phyloP scores from a whole-genome alignment of 192 early-diverging fungal species.

The Entophlyctis luteolus region DNA sequence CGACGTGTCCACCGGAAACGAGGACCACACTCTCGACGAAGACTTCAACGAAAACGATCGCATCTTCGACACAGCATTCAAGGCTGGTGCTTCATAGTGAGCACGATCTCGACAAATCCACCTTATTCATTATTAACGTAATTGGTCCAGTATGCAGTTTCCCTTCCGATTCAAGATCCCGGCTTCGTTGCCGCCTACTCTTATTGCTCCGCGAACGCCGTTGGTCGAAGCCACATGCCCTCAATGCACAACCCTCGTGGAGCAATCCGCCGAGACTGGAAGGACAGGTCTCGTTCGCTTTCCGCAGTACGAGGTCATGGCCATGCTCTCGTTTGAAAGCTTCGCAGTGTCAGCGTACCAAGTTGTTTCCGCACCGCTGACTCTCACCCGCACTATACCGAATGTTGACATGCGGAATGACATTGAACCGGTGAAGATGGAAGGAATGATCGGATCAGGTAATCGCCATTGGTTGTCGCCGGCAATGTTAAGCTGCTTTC shows the following conservation, averaged over 20 bases:
- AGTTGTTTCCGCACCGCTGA: conserved; percentile 1
- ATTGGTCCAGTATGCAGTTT: conserved; percentile 18
- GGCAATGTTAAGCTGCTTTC: neutral
- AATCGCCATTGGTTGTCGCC: neutral
- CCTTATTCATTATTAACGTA: neutral
- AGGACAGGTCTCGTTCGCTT: neutral
- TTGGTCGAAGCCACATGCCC: neutral
- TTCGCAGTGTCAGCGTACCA: conserved; percentile 19
- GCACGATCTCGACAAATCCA: neutral
- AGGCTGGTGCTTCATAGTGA: conserved; percentile 11
- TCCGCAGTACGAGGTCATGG: conserved; percentile 22
- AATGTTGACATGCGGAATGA: neutral
- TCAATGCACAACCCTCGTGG: neutral
- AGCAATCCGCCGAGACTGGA: neutral
- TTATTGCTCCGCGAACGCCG: neutral
- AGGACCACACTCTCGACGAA: conserved; percentile 10
- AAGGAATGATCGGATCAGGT: conserved; percentile 7
- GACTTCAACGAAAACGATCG: conserved; percentile 23
- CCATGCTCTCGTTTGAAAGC: conserved; percentile 21
- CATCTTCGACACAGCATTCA: conserved; percentile 17
- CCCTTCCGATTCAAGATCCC: conserved; percentile 16
- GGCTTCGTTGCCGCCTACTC: conserved; percentile 1
- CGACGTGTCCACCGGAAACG: conserved; percentile 12
- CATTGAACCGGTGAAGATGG: neutral
- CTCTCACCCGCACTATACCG: neutral